Conservation (phyloP, 2,329 filamentous ascomycete genomes). For the Hymenoscyphus infarciens region DNA sequence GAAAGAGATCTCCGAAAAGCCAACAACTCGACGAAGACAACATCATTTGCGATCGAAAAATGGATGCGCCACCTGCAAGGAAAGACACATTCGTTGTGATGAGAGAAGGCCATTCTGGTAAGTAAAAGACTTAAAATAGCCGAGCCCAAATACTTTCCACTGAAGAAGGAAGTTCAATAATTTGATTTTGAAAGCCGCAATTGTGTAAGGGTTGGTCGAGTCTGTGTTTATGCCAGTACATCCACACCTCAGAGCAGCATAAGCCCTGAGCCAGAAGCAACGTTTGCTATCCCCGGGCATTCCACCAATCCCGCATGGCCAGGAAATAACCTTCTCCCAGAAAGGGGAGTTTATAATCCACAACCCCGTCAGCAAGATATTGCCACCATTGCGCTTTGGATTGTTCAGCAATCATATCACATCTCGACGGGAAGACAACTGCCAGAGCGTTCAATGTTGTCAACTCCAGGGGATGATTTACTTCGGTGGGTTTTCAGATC, state of each 20-base stretch:
- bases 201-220: slow-evolving; percentile 20
- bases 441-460: slow-evolving; percentile 10
- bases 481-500: slow-evolving; percentile 10
- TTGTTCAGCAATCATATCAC: slow-evolving; percentile 19
- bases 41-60: slow-evolving; percentile 20
- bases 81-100: slow-evolving; percentile 24
- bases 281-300: not conserved
- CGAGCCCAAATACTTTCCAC: not conserved
- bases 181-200: slow-evolving; percentile 14
- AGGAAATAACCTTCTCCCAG: slow-evolving; percentile 5
- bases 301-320: slow-evolving; percentile 15
- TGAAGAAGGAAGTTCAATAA: not conserved
- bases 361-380: slow-evolving; percentile 12
- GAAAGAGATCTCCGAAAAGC: not conserved
- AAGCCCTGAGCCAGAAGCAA: not conserved
- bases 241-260: not conserved
- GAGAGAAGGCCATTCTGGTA: slow-evolving; percentile 23
- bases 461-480: slow-evolving; percentile 10
- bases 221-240: slow-evolving; percentile 17
- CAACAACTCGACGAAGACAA: slow-evolving; percentile 13
- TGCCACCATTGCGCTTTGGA: slow-evolving; percentile 9
- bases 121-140: not conserved
- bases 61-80: slow-evolving; percentile 22
- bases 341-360: slow-evolving; percentile 7
- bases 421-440: slow-evolving; percentile 15